Evolutionary conservation across 2,329 filamentous ascomycete species (phyloP).

Genomic region (Furcasterigmium sp.): DNA sequence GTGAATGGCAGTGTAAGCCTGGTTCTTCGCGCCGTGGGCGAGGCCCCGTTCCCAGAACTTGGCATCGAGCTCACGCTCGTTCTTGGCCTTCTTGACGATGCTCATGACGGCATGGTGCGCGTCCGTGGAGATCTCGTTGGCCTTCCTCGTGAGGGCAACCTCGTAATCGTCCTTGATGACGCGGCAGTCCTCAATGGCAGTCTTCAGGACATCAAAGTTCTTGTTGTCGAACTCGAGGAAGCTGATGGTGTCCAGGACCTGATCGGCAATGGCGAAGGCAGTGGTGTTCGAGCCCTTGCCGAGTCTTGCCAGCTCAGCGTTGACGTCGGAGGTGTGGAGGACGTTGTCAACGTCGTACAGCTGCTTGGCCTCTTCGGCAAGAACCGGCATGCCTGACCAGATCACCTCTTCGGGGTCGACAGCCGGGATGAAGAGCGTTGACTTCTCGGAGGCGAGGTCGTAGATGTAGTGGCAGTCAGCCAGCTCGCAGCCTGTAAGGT

Average conservation of each 20-base stretch:
- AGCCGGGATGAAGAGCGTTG: conserved; percentile 87
- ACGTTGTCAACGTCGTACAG: conserved; percentile 81
- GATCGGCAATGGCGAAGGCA: conserved; percentile 73
- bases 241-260: conserved; percentile 66
- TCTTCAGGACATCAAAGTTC: conserved; percentile 45
- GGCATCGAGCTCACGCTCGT: conserved; percentile 80
- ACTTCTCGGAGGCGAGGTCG: conserved; percentile 65
- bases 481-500: conserved; percentile 78
- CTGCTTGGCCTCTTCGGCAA: conserved; percentile 65
- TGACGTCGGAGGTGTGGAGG: conserved; percentile 66
- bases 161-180: conserved; percentile 83
- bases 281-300: conserved; percentile 37
- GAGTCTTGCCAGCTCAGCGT: conserved; percentile 59
- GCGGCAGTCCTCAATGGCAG: conserved; percentile 63
- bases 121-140: conserved; percentile 66
- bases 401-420: conserved; percentile 85
- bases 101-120: conserved; percentile 61
- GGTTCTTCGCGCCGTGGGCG: conserved; percentile 68
- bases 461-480: conserved; percentile 79
- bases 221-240: conserved; percentile 54
- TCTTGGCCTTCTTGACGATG: conserved; percentile 57
- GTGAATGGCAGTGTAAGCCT: conserved; percentile 84
- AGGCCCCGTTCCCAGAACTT: conserved; percentile 74
- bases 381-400: conserved; percentile 86
- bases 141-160: conserved; percentile 72